Evolutionary conservation across 1,139 yeast genomes (phyloP).

Genomic region (Kluyveromyces sp.): DNA sequence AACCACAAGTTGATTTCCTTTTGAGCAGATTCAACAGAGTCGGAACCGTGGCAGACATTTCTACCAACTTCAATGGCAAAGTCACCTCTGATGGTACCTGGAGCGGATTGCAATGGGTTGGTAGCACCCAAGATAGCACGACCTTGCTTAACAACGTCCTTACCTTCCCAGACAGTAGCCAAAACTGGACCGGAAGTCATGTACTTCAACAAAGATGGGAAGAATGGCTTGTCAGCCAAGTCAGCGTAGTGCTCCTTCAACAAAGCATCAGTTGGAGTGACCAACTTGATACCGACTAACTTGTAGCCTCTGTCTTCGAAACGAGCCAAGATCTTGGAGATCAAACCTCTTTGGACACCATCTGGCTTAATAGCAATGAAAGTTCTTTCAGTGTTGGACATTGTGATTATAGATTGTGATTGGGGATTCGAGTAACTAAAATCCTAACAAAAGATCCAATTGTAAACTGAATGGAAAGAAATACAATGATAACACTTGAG

Average conservation of each 20-base stretch:
- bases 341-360: slow-evolving; percentile 99
- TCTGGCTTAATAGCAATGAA: slow-evolving; percentile 99
- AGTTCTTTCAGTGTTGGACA: slow-evolving; percentile 79
- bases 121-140: slow-evolving; percentile 98
- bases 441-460: too few species aligned
- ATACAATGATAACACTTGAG: too few species aligned
- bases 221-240: slow-evolving; percentile 92
- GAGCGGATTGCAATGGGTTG: slow-evolving; percentile 94
- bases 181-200: slow-evolving; percentile 98
- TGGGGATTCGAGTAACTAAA: too few species aligned
- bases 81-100: slow-evolving; percentile 99
- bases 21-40: slow-evolving; percentile 95
- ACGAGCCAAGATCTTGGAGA: slow-evolving; percentile 83
- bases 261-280: slow-evolving; percentile 77
- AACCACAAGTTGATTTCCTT: slow-evolving; percentile 97
- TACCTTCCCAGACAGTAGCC: slow-evolving; percentile 99
- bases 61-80: slow-evolving; percentile 95
- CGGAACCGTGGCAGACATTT: slow-evolving; percentile 99
- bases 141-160: slow-evolving; percentile 98
- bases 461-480: too few species aligned
- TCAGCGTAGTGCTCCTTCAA: slow-evolving; percentile 94
- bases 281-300: slow-evolving; percentile 91
- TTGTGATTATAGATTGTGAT: slow-evolving; percentile 18
- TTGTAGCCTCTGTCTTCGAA: slow-evolving; percentile 97
- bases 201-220: slow-evolving; percentile 91